Percentiles rank a stretch among this genome's conserved stretches.
Evolutionary conservation across 345 rosid species (phyloP).

Genomic region (Linum lewisii): DNA sequence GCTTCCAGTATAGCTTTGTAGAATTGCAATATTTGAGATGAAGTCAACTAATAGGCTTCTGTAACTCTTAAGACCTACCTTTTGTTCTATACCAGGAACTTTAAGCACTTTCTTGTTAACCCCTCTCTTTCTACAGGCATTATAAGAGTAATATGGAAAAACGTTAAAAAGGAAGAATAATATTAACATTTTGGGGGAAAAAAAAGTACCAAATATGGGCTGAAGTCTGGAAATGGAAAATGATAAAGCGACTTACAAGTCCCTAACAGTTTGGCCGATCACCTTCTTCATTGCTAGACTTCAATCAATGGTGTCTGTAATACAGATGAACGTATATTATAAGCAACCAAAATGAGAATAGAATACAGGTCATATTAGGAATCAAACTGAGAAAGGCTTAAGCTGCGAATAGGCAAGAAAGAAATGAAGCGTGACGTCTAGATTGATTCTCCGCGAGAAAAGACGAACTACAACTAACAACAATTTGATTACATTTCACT

Average conservation of each 20-base stretch:
- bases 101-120: slow-evolving; percentile 96
- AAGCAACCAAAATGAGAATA: no score
- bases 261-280: slow-evolving; percentile 82
- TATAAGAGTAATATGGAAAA: neutral
- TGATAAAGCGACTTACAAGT: slow-evolving; percentile 48
- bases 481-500: no score
- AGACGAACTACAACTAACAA: no score
- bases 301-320: slow-evolving; percentile 2
- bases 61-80: slow-evolving; percentile 32
- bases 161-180: neutral
- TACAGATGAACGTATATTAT: neutral
- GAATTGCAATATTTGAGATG: neutral
- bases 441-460: no score
- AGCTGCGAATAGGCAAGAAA: neutral
- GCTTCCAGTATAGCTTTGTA: neutral
- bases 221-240: neutral
- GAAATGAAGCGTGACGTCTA: no score
- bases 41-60: neutral
- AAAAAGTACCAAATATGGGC: neutral
- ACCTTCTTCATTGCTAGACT: slow-evolving; percentile 67
- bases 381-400: neutral
- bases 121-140: slow-evolving; percentile 65
- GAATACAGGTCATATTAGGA: neutral
- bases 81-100: slow-evolving; percentile 91
- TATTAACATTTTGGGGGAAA: no score